Conservation (phyloP, 2,329 filamentous ascomycete species). For the Alternaria arborescens region DNA sequence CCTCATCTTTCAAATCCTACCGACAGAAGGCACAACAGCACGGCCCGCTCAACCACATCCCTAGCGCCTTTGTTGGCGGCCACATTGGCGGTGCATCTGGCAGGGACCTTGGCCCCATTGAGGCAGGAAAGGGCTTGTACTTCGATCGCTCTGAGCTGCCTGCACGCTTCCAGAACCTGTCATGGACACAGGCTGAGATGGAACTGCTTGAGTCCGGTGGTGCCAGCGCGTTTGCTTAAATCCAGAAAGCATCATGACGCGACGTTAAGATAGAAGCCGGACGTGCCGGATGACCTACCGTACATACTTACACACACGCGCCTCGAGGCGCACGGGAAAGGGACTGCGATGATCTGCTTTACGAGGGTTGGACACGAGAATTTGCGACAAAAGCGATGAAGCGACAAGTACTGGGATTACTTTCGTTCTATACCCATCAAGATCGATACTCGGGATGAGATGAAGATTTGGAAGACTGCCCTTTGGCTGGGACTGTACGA, state of each 20-base stretch:
- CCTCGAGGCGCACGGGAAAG: constrained; percentile 18
- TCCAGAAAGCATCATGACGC: constrained; percentile 16
- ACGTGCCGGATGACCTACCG: constrained; percentile 25
- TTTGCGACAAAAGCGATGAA: constrained; percentile 30
- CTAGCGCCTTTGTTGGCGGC: constrained; percentile 40
- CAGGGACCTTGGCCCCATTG: constrained; percentile 74
- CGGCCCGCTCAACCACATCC: constrained; percentile 66
- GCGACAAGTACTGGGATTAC: constrained; percentile 28
- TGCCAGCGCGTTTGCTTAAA: constrained; percentile 69
- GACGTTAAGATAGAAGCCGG: constrained; percentile 22
- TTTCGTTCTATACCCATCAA: constrained; percentile 44
- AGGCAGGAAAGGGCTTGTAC: constrained; percentile 75
- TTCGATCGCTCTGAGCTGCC: constrained; percentile 93
- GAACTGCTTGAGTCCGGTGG: constrained; percentile 95
- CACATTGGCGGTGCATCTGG: constrained; percentile 70
- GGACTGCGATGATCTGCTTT: constrained; percentile 7
- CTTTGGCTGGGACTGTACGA: constrained; percentile 13
- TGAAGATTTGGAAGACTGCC: constrained; percentile 17
- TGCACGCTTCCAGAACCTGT: constrained; percentile 77
- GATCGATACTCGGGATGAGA: constrained; percentile 29
- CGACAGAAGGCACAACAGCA: constrained; percentile 81
- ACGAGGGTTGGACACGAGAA: constrained; percentile 8
- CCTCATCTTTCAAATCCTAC: constrained; percentile 77
- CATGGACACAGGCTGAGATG: constrained; percentile 83
- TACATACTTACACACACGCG: constrained; percentile 33